Evolutionary conservation across 768 basidiomycete genomes (phyloP).

Genomic region (Strobilomyces dryophilus): DNA sequence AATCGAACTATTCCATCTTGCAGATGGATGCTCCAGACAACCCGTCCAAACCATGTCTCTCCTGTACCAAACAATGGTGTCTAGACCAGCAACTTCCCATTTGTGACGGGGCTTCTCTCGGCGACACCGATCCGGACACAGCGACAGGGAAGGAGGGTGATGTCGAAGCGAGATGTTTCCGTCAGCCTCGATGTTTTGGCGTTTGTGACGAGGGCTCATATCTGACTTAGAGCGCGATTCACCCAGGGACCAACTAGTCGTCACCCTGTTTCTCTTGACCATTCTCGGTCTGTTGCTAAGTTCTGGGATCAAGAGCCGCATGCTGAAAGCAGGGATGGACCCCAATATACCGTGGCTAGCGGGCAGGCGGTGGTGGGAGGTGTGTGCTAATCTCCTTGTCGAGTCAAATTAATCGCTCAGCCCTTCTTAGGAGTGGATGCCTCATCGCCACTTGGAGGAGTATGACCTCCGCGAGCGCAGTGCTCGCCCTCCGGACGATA

Average conservation of each 20-base stretch:
- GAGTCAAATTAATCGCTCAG: conserved; percentile 18
- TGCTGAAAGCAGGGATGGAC: conserved; percentile 73
- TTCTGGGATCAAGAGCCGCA: conserved; percentile 79
- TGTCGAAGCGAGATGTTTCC: conserved; percentile 93
- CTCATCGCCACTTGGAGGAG: conserved; percentile 51
- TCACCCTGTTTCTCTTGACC: conserved; percentile 84
- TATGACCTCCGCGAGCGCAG: conserved; percentile 41
- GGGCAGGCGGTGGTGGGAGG: conserved; percentile 82
- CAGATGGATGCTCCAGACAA: conserved; percentile 77
- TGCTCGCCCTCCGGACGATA: conserved; percentile 28
- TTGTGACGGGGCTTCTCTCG: conserved; percentile 75
- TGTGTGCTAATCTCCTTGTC: conserved; percentile 39
- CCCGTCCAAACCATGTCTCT: conserved; percentile 85
- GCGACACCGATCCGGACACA: conserved; percentile 87
- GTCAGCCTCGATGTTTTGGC: conserved; percentile 50
- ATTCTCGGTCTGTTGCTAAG: conserved; percentile 82
- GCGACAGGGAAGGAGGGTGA: conserved; percentile 94
- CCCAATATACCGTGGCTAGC: conserved; percentile 59
- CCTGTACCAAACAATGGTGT: conserved; percentile 95
- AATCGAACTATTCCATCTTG: conserved; percentile 81
- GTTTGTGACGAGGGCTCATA: conserved; percentile 26
- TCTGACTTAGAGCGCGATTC: conserved; percentile 77
- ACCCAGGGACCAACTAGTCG: conserved; percentile 91
- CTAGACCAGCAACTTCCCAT: conserved; percentile 86
- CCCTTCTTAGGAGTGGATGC: conserved; percentile 33